phyloP scores from a whole-genome alignment of 2,329 filamentous ascomycete species.

The Phialophora expanda region DNA sequence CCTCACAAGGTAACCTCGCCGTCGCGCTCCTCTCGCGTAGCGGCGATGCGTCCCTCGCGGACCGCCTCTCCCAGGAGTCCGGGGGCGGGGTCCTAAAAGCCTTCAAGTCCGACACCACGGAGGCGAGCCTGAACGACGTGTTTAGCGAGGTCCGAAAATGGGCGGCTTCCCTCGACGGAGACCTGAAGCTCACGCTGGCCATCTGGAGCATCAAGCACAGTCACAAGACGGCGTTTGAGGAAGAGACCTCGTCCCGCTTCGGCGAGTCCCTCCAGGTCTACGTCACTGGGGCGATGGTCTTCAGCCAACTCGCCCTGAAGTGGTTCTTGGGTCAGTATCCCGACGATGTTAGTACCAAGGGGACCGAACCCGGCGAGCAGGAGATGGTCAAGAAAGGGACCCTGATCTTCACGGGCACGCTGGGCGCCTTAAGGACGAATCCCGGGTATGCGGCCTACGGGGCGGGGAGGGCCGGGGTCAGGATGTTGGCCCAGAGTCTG shows the following conservation, averaged over 20 bases:
- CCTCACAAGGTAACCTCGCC: conserved; percentile 60
- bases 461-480: conserved; percentile 57
- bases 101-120: conserved; percentile 60
- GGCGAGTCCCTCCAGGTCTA: conserved; percentile 57
- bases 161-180: conserved; percentile 42
- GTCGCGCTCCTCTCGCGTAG: conserved; percentile 60
- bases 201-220: conserved; percentile 64
- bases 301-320: conserved; percentile 59
- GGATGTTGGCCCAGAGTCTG: conserved; percentile 62
- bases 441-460: conserved; percentile 62
- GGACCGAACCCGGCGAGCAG: conserved; percentile 40
- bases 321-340: conserved; percentile 41
- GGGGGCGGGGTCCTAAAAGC: conserved; percentile 56
- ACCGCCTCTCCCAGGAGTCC: conserved; percentile 54
- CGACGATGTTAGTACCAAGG: conserved; percentile 48
- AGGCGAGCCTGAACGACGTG: conserved; percentile 51
- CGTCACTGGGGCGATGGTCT: conserved; percentile 62
- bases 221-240: conserved; percentile 60
- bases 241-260: conserved; percentile 59
- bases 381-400: conserved; percentile 62
- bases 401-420: conserved; percentile 62
- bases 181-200: conserved; percentile 58
- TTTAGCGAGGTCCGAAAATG: conserved; percentile 54
- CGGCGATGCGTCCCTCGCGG: conserved; percentile 53
- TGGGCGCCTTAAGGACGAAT: conserved; percentile 60